phyloP scores from a whole-genome alignment of 2,329 filamentous ascomycete genomes.

The Aspergillus felis region DNA sequence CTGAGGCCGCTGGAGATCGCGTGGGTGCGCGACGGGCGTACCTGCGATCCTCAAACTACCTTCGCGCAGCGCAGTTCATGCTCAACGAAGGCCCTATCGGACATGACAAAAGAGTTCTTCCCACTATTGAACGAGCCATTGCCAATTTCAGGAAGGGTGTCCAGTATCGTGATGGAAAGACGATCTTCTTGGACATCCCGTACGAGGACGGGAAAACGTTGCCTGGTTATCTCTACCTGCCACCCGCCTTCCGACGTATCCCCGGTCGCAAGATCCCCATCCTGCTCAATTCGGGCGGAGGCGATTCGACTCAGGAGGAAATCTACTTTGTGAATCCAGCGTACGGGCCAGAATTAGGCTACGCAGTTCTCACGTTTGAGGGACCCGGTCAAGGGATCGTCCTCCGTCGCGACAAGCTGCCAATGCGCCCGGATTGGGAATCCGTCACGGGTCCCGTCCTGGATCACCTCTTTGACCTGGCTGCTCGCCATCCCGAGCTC shows the following conservation, averaged over 20 bases:
- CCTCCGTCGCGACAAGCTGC: slow-evolving; percentile 24
- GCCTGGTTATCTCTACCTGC: slow-evolving; percentile 35
- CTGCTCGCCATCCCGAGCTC: slow-evolving; percentile 6
- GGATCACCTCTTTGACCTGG: slow-evolving; percentile 22
- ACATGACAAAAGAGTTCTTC: slow-evolving; percentile 27
- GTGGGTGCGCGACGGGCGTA: slow-evolving; percentile 33
- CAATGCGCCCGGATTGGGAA: slow-evolving; percentile 40
- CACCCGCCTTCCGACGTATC: slow-evolving; percentile 15
- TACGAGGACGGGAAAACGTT: slow-evolving; percentile 36
- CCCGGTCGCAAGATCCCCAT: slow-evolving; percentile 30
- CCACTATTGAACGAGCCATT: slow-evolving; percentile 20
- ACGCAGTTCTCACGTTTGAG: slow-evolving; percentile 45
- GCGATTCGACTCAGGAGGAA: slow-evolving; percentile 41
- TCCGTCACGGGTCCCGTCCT: slow-evolving; percentile 30
- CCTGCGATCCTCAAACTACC: slow-evolving; percentile 42
- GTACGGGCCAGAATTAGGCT: slow-evolving; percentile 31
- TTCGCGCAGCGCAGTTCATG: slow-evolving; percentile 36
- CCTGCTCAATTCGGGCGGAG: slow-evolving; percentile 34
- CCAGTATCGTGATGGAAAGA: slow-evolving; percentile 24
- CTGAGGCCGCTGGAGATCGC: slow-evolving; percentile 24
- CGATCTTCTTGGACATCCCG: slow-evolving; percentile 35
- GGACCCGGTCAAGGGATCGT: slow-evolving; percentile 46
- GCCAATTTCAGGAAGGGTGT: slow-evolving; percentile 25
- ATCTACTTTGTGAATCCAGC: slow-evolving; percentile 33
- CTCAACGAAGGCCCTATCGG: slow-evolving; percentile 12